These are phyloP conservation scores for Rhizopus stolonifer DNA, from an alignment of 371 early-diverging fungal genomes.

Conservation along the genomic window DNA sequence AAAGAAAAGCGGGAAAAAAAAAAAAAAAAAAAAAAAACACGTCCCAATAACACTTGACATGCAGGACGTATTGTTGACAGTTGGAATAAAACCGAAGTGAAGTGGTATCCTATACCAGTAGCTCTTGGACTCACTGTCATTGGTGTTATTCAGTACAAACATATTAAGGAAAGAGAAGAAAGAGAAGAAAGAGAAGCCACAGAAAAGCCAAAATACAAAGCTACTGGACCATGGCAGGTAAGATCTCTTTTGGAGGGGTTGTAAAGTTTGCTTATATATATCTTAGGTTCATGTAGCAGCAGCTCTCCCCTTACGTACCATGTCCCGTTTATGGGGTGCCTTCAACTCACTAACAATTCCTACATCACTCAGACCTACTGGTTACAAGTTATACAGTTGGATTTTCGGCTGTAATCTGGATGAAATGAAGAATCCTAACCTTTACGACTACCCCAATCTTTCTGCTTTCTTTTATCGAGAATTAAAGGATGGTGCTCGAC, in stretches of 20 bases:
- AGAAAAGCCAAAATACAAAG: slow-evolving; percentile 42
- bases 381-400: slow-evolving; percentile 78
- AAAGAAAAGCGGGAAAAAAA: neutral
- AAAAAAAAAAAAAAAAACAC: neutral
- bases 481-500: slow-evolving; percentile 75
- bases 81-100: slow-evolving; percentile 59
- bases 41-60: too few relatives aligned
- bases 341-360: slow-evolving; percentile 87
- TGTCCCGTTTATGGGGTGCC: slow-evolving; percentile 90
- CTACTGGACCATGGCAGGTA: slow-evolving; percentile 86
- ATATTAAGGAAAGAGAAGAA: slow-evolving; percentile 39
- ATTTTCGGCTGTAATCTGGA: slow-evolving; percentile 90
- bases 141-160: slow-evolving; percentile 65
- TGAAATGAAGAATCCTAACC: slow-evolving; percentile 86
- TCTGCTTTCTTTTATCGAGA: slow-evolving; percentile 90
- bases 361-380: slow-evolving; percentile 67
- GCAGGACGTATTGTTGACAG: slow-evolving; percentile 33
- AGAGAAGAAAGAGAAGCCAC: slow-evolving; percentile 30
- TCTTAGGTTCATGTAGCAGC: slow-evolving; percentile 81
- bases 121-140: slow-evolving; percentile 80
- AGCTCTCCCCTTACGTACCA: slow-evolving; percentile 80
- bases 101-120: slow-evolving; percentile 79
- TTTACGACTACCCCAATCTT: slow-evolving; percentile 80
- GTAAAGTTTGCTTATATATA: neutral
- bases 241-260: too few relatives aligned